phyloP scores from a whole-genome alignment of 2,329 filamentous ascomycete species.

The Magnaporthiopsis poae region DNA sequence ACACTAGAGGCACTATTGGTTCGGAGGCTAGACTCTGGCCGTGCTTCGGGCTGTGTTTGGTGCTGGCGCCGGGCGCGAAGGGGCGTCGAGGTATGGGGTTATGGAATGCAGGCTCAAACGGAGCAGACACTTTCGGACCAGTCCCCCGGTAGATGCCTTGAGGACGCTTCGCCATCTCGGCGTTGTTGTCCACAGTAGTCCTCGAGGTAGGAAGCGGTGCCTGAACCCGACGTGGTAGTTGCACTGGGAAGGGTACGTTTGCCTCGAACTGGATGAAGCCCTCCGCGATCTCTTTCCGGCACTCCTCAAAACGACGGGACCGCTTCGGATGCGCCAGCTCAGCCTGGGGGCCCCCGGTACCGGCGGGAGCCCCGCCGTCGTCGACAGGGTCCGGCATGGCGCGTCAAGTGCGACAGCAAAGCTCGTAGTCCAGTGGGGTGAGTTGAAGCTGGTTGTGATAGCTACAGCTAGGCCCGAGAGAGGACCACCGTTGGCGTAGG shows the following conservation, averaged over 20 bases:
- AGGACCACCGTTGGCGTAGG: too few species aligned
- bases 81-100: neutral
- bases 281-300: neutral
- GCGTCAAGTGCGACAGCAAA: neutral
- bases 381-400: neutral
- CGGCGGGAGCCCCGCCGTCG: neutral
- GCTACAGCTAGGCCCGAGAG: neutral
- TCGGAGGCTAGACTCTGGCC: neutral
- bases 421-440: neutral
- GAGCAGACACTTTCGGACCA: neutral
- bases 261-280: neutral
- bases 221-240: neutral
- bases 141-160: neutral
- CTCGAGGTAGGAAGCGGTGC: neutral
- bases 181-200: neutral
- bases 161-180: neutral
- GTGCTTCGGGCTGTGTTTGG: neutral
- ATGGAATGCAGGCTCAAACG: neutral
- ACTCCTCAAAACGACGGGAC: neutral
- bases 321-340: neutral
- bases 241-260: neutral
- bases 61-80: neutral
- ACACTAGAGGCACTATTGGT: neutral
- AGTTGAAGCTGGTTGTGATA: neutral
- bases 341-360: too few species aligned